Percentiles rank a stretch among this genome's conserved stretches.
phyloP scores from a whole-genome alignment of 139 green algal species.

The Closterium sp. region DNA sequence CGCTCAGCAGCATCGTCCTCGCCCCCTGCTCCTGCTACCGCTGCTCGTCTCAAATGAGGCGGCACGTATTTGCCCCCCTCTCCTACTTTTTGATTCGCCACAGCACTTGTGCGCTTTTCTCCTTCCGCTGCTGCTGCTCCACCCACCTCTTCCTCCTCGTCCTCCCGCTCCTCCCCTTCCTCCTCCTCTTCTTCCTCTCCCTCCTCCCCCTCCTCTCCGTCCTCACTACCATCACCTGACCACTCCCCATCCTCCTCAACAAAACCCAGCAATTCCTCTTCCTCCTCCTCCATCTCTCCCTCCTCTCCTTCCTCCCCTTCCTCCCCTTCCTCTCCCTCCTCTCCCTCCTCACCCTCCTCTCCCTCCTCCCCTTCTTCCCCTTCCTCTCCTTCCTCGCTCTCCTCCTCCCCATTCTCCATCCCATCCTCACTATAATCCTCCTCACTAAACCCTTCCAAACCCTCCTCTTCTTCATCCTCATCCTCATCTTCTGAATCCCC shows the following conservation, averaged over 20 bases:
- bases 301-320: conserved; percentile 8
- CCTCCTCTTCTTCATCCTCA: not conserved
- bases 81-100: conserved; percentile 7
- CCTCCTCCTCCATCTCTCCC: conserved; percentile 28
- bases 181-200: conserved; percentile 4
- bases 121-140: not conserved
- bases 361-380: not conserved
- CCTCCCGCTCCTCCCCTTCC: conserved; percentile 25
- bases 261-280: not conserved
- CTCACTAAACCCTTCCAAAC: not conserved
- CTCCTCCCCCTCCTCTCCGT: conserved; percentile 22
- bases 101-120: not conserved
- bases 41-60: conserved; percentile 22
- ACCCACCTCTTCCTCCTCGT: not conserved
- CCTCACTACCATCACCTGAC: conserved; percentile 17
- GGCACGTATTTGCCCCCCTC: conserved; percentile 30
- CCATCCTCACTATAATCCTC: conserved; percentile 11
- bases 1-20: conserved; percentile 11
- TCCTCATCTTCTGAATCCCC: not conserved
- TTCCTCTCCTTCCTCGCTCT: not conserved
- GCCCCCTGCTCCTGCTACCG: not conserved
- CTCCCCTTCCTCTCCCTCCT: not conserved
- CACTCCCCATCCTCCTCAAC: conserved; percentile 16
- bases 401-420: not conserved
- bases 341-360: conserved; percentile 18